Conservation (phyloP, 139 green algal species). For the Coccomyxa sp. region DNA sequence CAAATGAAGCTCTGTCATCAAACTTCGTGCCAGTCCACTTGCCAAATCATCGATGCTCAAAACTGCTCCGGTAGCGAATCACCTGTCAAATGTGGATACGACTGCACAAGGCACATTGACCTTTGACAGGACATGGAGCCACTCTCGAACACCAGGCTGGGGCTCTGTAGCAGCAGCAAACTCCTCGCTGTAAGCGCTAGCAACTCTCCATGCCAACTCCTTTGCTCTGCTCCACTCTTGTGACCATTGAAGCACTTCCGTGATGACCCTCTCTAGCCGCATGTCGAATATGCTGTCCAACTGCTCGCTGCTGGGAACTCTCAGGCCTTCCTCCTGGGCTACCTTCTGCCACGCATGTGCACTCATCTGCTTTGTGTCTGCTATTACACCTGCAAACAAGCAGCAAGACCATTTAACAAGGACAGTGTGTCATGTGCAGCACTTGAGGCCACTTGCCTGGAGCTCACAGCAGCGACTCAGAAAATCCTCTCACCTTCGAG, state of each 20-base stretch:
- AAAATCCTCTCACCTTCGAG: not conserved
- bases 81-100: slow-evolving; percentile 50
- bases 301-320: slow-evolving; percentile 7
- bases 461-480: not conserved
- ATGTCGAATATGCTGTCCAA: slow-evolving; percentile 39
- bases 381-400: slow-evolving; percentile 30
- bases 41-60: not conserved
- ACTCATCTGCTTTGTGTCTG: slow-evolving; percentile 37
- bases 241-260: slow-evolving; percentile 65
- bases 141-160: slow-evolving; percentile 48
- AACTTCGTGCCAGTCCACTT: too few relatives aligned
- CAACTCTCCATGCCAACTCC: slow-evolving; percentile 52
- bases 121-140: slow-evolving; percentile 56
- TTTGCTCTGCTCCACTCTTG: slow-evolving; percentile 39
- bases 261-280: slow-evolving; percentile 51
- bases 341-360: slow-evolving; percentile 55
- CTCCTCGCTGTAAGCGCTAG: slow-evolving; percentile 28
- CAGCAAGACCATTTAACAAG: not conserved
- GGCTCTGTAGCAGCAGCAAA: slow-evolving; percentile 25
- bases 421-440: not conserved
- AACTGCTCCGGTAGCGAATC: not conserved
- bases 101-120: slow-evolving; percentile 64
- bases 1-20: too few relatives aligned
- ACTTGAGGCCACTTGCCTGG: not conserved
- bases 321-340: slow-evolving; percentile 40